phyloP scores from a whole-genome alignment of 192 early-diverging fungal species.

The Mortierella antarctica region DNA sequence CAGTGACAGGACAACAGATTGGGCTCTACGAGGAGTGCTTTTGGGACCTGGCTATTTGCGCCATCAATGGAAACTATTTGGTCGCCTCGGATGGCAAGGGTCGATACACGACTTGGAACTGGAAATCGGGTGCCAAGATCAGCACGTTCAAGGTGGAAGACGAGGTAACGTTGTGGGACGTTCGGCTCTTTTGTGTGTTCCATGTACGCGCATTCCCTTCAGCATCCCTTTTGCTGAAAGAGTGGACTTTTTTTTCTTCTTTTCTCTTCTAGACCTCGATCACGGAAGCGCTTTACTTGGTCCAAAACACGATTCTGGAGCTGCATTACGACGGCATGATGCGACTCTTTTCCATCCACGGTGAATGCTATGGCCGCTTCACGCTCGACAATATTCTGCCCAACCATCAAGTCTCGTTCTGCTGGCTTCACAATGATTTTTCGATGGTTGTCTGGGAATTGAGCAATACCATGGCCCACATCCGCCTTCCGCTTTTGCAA shows the following conservation, averaged over 20 bases:
- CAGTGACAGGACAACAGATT: constrained; percentile 41
- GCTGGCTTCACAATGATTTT: constrained; percentile 50
- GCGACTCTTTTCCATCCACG: constrained; percentile 38
- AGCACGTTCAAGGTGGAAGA: constrained; percentile 38
- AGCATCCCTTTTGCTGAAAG: not conserved
- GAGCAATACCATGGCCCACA: constrained; percentile 49
- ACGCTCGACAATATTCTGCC: constrained; percentile 46
- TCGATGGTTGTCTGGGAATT: constrained; percentile 53
- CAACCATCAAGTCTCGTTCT: constrained; percentile 46
- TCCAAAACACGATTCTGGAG: constrained; percentile 47
- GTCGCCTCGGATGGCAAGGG: constrained; percentile 46
- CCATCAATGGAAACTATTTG: constrained; percentile 28
- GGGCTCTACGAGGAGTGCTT: constrained; percentile 41
- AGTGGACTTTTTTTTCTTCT: not conserved
- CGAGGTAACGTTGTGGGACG: constrained; percentile 9
- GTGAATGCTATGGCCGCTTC: constrained; percentile 48
- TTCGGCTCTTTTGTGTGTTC: not conserved
- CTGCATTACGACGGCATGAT: constrained; percentile 47
- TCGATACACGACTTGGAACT: constrained; percentile 40
- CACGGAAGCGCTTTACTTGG: constrained; percentile 37
- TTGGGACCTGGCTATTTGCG: constrained; percentile 50
- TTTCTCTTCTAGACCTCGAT: constrained; percentile 24
- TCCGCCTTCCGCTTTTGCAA: constrained; percentile 40
- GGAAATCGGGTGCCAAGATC: constrained; percentile 34
- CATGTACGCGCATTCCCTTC: not conserved